Conservation (phyloP, 1,139 yeast genomes). For the Sugiyamaella neomexicana region DNA sequence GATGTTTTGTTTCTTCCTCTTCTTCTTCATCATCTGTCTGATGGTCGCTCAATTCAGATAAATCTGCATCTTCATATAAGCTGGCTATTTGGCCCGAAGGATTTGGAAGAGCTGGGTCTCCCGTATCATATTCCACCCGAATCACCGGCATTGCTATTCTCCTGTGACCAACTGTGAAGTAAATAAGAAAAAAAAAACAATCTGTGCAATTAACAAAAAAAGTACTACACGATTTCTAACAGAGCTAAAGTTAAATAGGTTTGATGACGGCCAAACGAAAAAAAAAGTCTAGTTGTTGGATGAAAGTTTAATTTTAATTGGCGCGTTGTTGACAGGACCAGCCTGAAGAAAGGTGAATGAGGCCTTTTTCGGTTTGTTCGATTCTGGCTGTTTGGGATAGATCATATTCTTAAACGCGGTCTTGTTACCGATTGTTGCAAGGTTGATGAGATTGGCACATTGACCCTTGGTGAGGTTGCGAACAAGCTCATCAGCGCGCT, state of each 20-base stretch:
- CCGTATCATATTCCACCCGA: slow-evolving; percentile 13
- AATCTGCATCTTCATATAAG: slow-evolving; percentile 9
- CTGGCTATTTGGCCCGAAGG: slow-evolving; percentile 6
- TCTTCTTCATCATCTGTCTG: neutral
- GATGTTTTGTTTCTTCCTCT: neutral
- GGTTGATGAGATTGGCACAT: slow-evolving; percentile 22
- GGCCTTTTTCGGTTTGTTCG: neutral
- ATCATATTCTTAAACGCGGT: slow-evolving; percentile 13
- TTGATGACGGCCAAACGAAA: neutral
- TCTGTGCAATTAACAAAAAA: neutral
- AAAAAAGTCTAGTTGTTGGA: neutral
- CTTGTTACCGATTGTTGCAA: slow-evolving; percentile 15
- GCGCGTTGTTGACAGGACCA: slow-evolving; percentile 13
- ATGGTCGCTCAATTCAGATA: slow-evolving; percentile 1
- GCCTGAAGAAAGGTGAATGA: slow-evolving; percentile 8
- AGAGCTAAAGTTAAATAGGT: slow-evolving; percentile 1
- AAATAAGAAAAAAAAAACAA: neutral
- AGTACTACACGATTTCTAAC: neutral
- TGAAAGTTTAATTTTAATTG: slow-evolving; percentile 7
- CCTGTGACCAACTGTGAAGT: neutral
- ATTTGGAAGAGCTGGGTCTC: slow-evolving; percentile 12
- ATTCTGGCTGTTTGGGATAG: slow-evolving; percentile 7
- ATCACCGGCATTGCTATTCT: slow-evolving; percentile 4
- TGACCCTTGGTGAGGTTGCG: slow-evolving; percentile 20
- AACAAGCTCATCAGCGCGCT: neutral